These are phyloP conservation scores for Bjerkandera adusta DNA, from an alignment of 1,284 basidiomycete genomes.

Conservation along the genomic window DNA sequence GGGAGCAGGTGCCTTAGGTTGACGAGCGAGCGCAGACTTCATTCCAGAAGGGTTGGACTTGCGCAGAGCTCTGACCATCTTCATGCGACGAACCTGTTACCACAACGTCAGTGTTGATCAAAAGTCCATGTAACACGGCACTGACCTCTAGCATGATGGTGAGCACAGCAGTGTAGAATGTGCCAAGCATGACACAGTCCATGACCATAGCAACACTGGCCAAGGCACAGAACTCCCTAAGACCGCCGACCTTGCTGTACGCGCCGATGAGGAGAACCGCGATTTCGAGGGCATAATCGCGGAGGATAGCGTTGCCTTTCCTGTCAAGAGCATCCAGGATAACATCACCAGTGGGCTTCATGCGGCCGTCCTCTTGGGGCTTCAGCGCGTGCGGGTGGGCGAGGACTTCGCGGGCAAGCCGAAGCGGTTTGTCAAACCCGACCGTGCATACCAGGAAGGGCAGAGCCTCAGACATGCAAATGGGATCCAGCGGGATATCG, in stretches of 20 bases:
- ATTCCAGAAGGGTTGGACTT: constrained; percentile 28
- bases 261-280: constrained; percentile 88
- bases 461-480: constrained; percentile 91
- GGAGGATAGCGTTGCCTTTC: constrained; percentile 81
- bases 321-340: constrained; percentile 81
- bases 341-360: constrained; percentile 81
- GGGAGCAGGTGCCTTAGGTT: constrained; percentile 12
- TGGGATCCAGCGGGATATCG: constrained; percentile 88
- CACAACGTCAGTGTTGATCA: no score
- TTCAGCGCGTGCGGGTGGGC: constrained; percentile 75
- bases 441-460: constrained; percentile 98
- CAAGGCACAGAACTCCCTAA: constrained; percentile 94
- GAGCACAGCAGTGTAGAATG: constrained; percentile 88
- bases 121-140: constrained; percentile 14
- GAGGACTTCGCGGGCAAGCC: constrained; percentile 90
- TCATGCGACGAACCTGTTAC: constrained; percentile 36
- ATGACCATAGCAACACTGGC: constrained; percentile 84
- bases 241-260: constrained; percentile 83
- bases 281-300: constrained; percentile 93
- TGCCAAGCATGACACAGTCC: constrained; percentile 89
- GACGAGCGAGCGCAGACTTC: constrained; percentile 25
- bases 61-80: constrained; percentile 32
- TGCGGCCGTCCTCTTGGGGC: constrained; percentile 44
- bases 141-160: constrained; percentile 93
- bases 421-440: constrained; percentile 96